A percentile compares a stretch with the other conserved stretches of the same genome.
These are phyloP conservation scores for Tremellales sp. DNA, from an alignment of 1,284 basidiomycete species.

Conservation along the genomic window DNA sequence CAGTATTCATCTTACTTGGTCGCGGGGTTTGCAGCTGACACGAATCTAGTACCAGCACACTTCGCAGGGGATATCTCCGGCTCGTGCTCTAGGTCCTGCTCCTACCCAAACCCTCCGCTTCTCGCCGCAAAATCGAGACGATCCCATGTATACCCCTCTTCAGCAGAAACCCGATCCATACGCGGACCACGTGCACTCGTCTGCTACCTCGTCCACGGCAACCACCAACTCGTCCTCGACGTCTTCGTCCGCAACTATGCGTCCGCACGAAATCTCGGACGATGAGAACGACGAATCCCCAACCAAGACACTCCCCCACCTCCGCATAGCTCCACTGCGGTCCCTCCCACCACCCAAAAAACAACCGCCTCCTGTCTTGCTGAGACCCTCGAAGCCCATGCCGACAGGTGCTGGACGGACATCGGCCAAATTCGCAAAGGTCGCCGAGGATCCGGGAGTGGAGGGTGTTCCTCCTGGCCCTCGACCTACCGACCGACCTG, in stretches of 20 bases:
- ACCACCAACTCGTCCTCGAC: conserved; percentile 14
- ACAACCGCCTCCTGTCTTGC: conserved; percentile 1
- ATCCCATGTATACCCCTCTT: conserved; percentile 30
- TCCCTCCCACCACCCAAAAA: background rate
- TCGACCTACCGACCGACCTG: conserved; percentile 70
- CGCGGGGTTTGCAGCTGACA: conserved; percentile 5
- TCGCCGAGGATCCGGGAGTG: conserved; percentile 44
- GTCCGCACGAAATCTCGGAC: conserved; percentile 1
- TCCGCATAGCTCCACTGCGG: conserved; percentile 9
- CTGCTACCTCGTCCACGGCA: conserved; percentile 23
- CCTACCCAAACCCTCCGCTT: conserved; percentile 31
- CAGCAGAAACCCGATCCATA: conserved; percentile 16
- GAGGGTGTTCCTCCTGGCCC: conserved; percentile 70
- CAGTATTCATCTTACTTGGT: background rate
- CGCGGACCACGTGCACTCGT: conserved; percentile 18
- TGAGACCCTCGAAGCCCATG: conserved; percentile 16
- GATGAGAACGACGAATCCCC: conserved; percentile 43
- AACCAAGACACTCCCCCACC: conserved; percentile 24
- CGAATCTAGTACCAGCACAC: conserved; percentile 3
- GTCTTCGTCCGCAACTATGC: conserved; percentile 5
- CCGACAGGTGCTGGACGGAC: conserved; percentile 24
- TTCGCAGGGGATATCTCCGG: conserved; percentile 40
- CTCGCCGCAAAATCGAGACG: conserved; percentile 18
- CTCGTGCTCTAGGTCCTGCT: conserved; percentile 42
- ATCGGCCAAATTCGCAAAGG: conserved; percentile 40